These are phyloP conservation scores for Trichothecium roseum DNA, from an alignment of 2,329 filamentous ascomycete genomes.

Conservation along the genomic window DNA sequence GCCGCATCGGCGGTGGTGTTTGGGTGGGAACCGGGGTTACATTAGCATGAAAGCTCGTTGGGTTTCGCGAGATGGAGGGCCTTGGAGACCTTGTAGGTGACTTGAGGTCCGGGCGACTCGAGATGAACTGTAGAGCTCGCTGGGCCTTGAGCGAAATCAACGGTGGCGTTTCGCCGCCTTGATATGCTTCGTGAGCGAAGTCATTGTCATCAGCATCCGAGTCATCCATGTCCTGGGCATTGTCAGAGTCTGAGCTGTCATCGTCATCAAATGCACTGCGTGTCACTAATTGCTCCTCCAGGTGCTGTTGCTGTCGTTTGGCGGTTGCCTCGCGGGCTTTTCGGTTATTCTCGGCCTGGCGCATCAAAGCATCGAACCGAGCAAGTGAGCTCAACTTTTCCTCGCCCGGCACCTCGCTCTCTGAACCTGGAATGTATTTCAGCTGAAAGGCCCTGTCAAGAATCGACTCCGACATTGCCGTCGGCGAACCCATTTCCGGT, in stretches of 20 bases:
- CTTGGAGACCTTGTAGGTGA: slow-evolving; percentile 21
- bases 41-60: slow-evolving; percentile 20
- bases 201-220: slow-evolving; percentile 29
- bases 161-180: slow-evolving; percentile 7
- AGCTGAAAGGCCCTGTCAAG: slow-evolving; percentile 57
- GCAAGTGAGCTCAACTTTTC: slow-evolving; percentile 56
- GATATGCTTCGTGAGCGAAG: slow-evolving; percentile 17
- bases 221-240: slow-evolving; percentile 26
- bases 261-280: slow-evolving; percentile 43
- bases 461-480: slow-evolving; percentile 51
- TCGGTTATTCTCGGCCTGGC: slow-evolving; percentile 43
- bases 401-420: slow-evolving; percentile 41
- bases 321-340: slow-evolving; percentile 26
- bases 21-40: slow-evolving; percentile 8
- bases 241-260: slow-evolving; percentile 30
- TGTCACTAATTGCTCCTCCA: slow-evolving; percentile 21
- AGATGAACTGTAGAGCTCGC: slow-evolving; percentile 39
- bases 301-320: slow-evolving; percentile 3
- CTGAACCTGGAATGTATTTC: slow-evolving; percentile 51
- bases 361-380: slow-evolving; percentile 56
- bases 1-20: slow-evolving; percentile 23
- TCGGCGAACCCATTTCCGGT: slow-evolving; percentile 37
- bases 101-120: slow-evolving; percentile 28
- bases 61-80: slow-evolving; percentile 18
- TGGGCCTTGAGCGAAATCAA: slow-evolving; percentile 36